phyloP scores from a whole-genome alignment of 257 asterid species.

The Paraleonurus japonicus region DNA sequence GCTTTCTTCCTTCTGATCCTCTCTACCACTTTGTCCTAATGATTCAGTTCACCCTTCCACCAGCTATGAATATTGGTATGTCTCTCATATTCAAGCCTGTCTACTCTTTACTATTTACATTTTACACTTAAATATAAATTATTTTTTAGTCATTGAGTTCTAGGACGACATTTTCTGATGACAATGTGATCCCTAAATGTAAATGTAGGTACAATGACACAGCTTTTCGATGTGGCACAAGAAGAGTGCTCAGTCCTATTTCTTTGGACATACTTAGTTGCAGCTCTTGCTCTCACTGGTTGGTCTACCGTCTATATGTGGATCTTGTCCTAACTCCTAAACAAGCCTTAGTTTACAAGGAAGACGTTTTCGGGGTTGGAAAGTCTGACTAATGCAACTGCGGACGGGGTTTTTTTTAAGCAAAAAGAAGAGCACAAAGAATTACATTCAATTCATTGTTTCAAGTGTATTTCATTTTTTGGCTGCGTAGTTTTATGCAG shows the following conservation, averaged over 20 bases:
- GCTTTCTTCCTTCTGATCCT: conserved; percentile 81
- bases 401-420: not conserved
- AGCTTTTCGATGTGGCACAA: conserved; percentile 82
- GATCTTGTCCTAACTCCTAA: conserved; percentile 45
- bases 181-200: not conserved
- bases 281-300: conserved; percentile 69
- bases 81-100: not conserved
- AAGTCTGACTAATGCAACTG: not conserved
- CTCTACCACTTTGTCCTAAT: conserved; percentile 77
- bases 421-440: not conserved
- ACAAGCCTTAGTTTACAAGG: not conserved
- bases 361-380: not conserved
- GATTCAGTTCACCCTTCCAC: conserved; percentile 85
- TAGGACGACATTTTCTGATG: not conserved
- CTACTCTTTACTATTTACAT: not conserved
- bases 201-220: conserved; percentile 86
- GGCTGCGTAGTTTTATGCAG: not conserved
- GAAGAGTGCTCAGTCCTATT: conserved; percentile 83
- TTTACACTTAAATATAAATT: not conserved
- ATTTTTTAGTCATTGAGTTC: not conserved
- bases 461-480: not conserved
- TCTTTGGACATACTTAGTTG: conserved; percentile 81
- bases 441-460: conserved; percentile 2
- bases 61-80: conserved; percentile 84
- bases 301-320: conserved; percentile 97